phyloP scores from a whole-genome alignment of 176 grass and related monocot genomes.

The Carex kokanica region DNA sequence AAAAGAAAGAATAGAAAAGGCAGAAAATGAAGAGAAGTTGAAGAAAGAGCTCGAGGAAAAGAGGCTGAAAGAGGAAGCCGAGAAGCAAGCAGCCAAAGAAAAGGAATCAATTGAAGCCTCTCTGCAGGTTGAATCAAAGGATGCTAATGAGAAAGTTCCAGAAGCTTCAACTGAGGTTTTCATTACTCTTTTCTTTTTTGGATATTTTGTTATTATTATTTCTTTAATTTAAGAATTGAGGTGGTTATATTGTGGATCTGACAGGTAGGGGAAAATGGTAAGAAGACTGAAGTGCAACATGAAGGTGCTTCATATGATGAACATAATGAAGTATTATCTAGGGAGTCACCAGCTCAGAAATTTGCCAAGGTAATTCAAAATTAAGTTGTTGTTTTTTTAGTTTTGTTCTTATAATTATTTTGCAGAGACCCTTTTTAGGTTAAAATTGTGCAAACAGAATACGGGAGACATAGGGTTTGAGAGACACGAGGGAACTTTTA shows the following conservation, averaged over 20 bases:
- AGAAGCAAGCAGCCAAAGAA: conserved; percentile 41
- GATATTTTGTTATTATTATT: conserved; percentile 12
- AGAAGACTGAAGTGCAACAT: conserved; percentile 24
- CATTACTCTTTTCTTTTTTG: conserved; percentile 16
- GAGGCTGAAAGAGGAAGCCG: conserved; percentile 74
- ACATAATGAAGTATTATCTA: neutral
- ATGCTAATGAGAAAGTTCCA: conserved; percentile 30
- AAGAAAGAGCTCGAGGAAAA: conserved; percentile 94
- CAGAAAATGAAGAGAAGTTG: conserved; percentile 71
- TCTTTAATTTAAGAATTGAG: neutral
- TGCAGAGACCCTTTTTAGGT: neutral
- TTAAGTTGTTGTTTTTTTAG: neutral
- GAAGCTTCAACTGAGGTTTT: conserved; percentile 58
- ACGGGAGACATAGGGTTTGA: neutral
- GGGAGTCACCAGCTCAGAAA: conserved; percentile 2
- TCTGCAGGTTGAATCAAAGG: conserved; percentile 35
- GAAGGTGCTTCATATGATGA: conserved; percentile 18
- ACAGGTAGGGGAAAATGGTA: conserved; percentile 19
- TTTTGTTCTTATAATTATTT: neutral
- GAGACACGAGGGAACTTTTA: neutral
- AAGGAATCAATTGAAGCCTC: conserved; percentile 47
- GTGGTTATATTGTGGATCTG: neutral
- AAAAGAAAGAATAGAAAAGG: conserved; percentile 89
- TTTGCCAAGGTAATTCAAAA: conserved; percentile 15
- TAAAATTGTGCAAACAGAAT: neutral